Conservation (phyloP, 2,329 filamentous ascomycete genomes). For the Diaporthe sp. region DNA sequence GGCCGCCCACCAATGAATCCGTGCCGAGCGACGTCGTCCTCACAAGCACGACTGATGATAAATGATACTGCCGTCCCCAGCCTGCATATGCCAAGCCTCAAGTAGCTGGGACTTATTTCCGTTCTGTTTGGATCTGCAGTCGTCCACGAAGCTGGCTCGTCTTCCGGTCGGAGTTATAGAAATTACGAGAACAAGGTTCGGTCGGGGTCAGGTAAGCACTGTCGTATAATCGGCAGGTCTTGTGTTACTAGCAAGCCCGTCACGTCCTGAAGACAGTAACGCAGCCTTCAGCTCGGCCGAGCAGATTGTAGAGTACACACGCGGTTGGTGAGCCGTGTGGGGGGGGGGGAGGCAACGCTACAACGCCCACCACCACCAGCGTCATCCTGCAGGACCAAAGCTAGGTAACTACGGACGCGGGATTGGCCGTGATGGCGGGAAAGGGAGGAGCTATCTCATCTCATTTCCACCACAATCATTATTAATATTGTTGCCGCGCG, state of each 20-base stretch:
- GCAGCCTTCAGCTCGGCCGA: neutral
- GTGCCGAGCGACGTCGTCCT: conserved; percentile 4
- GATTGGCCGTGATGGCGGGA: conserved; percentile 6
- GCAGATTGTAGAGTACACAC: conserved; percentile 1
- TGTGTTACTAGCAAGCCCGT: neutral
- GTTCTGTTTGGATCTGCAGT: conserved; percentile 30
- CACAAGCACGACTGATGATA: conserved; percentile 24
- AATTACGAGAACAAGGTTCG: conserved; percentile 24
- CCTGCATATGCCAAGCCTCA: conserved; percentile 36
- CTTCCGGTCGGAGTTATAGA: conserved; percentile 30
- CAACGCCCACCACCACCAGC: conserved; percentile 12
- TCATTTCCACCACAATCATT: conserved; percentile 27
- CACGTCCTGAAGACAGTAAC: neutral
- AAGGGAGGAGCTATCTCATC: conserved; percentile 18
- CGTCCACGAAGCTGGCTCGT: conserved; percentile 28
- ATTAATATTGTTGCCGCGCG: conserved; percentile 24
- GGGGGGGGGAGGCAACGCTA: neutral
- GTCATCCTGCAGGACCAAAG: conserved; percentile 23
- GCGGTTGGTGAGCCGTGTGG: conserved; percentile 7
- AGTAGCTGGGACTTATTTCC: conserved; percentile 24
- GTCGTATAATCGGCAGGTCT: conserved; percentile 1
- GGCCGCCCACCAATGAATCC: conserved; percentile 12
- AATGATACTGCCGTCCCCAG: conserved; percentile 10
- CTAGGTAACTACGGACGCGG: neutral
- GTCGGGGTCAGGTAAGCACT: conserved; percentile 22